These are phyloP conservation scores for Phyllosticta ampelicida DNA, from an alignment of 2,329 filamentous ascomycete species.

Conservation along the genomic window DNA sequence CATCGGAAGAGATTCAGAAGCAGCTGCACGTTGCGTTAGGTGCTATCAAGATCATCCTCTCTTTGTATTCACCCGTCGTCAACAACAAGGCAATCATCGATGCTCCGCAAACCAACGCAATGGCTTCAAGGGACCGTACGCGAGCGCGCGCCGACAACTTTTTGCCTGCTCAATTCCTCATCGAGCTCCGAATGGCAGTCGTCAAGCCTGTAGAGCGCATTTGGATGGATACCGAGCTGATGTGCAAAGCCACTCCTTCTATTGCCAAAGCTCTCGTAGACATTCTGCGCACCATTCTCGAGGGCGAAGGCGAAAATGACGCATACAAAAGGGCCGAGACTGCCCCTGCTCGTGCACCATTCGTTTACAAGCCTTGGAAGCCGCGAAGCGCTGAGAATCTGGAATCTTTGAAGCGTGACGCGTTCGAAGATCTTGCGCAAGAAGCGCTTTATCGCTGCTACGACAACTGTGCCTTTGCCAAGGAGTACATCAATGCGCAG, in stretches of 20 bases:
- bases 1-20: conserved; percentile 33
- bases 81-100: conserved; percentile 74
- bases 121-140: conserved; percentile 46
- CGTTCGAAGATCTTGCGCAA: conserved; percentile 48
- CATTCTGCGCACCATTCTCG: conserved; percentile 67
- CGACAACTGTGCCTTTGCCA: conserved; percentile 48
- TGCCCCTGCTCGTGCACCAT: conserved; percentile 36
- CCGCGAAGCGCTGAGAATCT: conserved; percentile 36
- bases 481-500: conserved; percentile 66
- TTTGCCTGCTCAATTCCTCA: conserved; percentile 62
- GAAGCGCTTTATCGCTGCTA: conserved; percentile 80
- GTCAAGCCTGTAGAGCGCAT: conserved; percentile 65
- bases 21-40: conserved; percentile 41
- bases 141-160: conserved; percentile 51
- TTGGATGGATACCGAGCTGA: conserved; percentile 68
- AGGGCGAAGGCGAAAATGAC: conserved; percentile 62
- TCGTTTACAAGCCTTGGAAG: conserved; percentile 42
- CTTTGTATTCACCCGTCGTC: conserved; percentile 66
- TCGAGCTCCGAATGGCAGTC: conserved; percentile 74
- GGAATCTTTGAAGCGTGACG: conserved; percentile 36
- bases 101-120: conserved; percentile 50
- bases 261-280: conserved; percentile 73
- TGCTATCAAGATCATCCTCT: conserved; percentile 71
- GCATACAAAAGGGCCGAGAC: conserved; percentile 55
- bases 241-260: conserved; percentile 67